Evolutionary conservation across 2,329 filamentous ascomycete genomes (phyloP).

Genomic region (Helotiales sp.): DNA sequence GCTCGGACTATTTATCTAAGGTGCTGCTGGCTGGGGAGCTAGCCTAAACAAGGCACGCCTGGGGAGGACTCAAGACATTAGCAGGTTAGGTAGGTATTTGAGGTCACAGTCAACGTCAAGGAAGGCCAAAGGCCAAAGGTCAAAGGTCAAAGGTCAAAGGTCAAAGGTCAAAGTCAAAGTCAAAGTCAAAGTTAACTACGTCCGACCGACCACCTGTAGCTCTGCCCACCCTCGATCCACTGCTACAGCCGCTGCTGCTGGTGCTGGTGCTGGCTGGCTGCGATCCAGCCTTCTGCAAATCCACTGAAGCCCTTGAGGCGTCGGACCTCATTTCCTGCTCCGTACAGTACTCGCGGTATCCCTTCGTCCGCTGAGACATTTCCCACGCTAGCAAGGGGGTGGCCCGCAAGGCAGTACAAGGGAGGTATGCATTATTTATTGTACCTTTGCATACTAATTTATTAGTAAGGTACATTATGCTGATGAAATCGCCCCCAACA

Average conservation of each 20-base stretch:
- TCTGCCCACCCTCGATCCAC: not conserved
- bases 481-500: no score
- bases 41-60: not conserved
- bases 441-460: no score
- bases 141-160: no score
- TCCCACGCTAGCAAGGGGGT: no score
- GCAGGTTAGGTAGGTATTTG: no score
- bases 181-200: not conserved
- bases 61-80: no score
- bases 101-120: no score
- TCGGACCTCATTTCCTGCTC: conserved; percentile 8
- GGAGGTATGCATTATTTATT: no score
- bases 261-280: not conserved
- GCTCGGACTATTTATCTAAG: conserved; percentile 1
- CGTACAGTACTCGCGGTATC: not conserved
- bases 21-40: not conserved
- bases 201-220: not conserved
- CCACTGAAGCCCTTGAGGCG: not conserved
- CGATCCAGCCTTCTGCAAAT: not conserved
- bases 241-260: not conserved
- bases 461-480: no score
- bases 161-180: not conserved
- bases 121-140: no score
- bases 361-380: no score
- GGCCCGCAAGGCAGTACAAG: no score